These are phyloP conservation scores for Sporothrix sp. DNA, from an alignment of 2,329 filamentous ascomycete species.

Conservation along the genomic window DNA sequence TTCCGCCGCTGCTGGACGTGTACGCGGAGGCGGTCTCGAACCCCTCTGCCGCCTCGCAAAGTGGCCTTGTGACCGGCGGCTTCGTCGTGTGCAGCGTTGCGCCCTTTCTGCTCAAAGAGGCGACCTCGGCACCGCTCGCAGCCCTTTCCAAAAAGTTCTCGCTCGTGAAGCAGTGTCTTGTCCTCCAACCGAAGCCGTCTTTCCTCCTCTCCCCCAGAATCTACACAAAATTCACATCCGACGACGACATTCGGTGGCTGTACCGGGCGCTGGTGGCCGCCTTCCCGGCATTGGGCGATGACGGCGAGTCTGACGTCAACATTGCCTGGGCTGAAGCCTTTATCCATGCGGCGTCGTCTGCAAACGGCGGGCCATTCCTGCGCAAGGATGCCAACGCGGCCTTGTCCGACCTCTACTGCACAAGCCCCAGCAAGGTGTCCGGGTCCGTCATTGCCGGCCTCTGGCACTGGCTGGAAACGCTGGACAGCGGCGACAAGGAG, in stretches of 20 bases:
- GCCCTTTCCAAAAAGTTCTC: conserved; percentile 50
- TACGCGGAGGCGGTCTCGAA: conserved; percentile 74
- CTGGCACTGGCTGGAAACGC: conserved; percentile 66
- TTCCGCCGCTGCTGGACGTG: conserved; percentile 51
- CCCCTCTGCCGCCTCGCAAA: conserved; percentile 68
- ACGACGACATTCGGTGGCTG: conserved; percentile 73
- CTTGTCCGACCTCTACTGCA: conserved; percentile 56
- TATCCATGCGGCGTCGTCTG: conserved; percentile 65
- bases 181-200: conserved; percentile 69
- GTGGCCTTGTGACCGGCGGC: conserved; percentile 68
- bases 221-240: conserved; percentile 65
- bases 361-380: conserved; percentile 48
- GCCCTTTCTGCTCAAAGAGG: conserved; percentile 42
- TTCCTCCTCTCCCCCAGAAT: conserved; percentile 78
- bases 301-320: conserved; percentile 39
- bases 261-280: conserved; percentile 58
- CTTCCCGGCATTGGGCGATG: conserved; percentile 43
- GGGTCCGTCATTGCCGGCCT: conserved; percentile 59
- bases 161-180: conserved; percentile 55
- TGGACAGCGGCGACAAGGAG: conserved; percentile 68
- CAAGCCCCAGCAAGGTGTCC: conserved; percentile 48
- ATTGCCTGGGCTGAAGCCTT: conserved; percentile 75
- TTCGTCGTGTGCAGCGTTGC: conserved; percentile 63
- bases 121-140: conserved; percentile 40
- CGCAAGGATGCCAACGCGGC: conserved; percentile 53